Conservation (phyloP, 345 rosid species). For the Eutrema heterophyllum region DNA sequence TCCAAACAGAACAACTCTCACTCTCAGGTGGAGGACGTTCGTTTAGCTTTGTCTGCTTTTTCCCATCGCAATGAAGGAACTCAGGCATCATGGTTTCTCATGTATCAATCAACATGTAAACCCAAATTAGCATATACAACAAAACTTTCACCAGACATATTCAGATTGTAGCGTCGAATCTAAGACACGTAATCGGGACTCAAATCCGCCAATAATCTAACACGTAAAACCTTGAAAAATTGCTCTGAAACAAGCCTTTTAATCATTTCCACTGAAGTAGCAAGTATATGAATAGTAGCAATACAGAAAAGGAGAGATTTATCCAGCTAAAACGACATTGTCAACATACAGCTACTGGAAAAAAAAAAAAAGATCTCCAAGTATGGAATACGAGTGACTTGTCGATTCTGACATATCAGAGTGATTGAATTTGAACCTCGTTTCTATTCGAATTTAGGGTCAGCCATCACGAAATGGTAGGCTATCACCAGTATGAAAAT, state of each 20-base stretch:
- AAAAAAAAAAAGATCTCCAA: background rate
- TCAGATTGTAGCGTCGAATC: too few species aligned
- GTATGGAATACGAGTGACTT: background rate
- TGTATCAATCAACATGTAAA: background rate
- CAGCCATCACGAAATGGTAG: conserved; percentile 76
- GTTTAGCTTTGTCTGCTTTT: background rate
- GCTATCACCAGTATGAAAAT: conserved; percentile 73
- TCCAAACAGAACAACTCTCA: background rate
- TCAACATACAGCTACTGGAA: background rate
- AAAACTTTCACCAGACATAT: background rate
- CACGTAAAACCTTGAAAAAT: background rate
- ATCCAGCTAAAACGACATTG: conserved; percentile 1
- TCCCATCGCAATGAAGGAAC: background rate
- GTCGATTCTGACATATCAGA: background rate
- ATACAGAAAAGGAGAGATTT: background rate
- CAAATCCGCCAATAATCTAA: too few species aligned
- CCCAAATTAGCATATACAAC: background rate
- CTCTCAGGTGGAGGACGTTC: background rate
- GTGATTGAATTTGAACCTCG: conserved; percentile 7
- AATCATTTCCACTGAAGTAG: background rate
- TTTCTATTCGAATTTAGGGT: conserved; percentile 67
- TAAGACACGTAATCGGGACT: background rate
- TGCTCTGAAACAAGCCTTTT: background rate
- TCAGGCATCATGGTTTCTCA: background rate
- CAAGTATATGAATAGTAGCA: background rate